phyloP scores from a whole-genome alignment of 2,329 filamentous ascomycete genomes.

The Cladosporium halotolerans region DNA sequence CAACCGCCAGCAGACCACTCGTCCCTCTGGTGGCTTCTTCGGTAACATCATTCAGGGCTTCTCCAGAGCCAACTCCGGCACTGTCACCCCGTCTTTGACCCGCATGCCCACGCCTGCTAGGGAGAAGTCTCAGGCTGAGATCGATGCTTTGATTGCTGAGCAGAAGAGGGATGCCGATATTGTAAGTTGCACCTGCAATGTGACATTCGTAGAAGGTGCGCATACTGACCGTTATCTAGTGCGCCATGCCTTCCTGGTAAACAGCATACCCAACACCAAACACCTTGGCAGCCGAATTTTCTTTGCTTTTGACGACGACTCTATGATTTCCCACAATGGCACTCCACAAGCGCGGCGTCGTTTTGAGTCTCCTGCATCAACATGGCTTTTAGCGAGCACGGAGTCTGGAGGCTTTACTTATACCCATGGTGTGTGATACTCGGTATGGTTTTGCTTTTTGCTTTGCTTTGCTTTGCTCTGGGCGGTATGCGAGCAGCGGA shows the following conservation, averaged over 20 bases:
- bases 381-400: slow-evolving; percentile 4
- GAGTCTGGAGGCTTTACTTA: slow-evolving; percentile 1
- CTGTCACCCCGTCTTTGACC: slow-evolving; percentile 15
- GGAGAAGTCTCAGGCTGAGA: slow-evolving; percentile 20
- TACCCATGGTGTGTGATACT: background rate
- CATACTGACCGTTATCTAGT: slow-evolving; percentile 12
- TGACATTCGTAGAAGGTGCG: background rate
- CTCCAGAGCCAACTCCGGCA: slow-evolving; percentile 10
- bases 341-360: slow-evolving; percentile 4
- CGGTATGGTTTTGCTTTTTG: background rate
- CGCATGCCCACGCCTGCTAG: slow-evolving; percentile 13
- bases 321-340: background rate
- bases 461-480: background rate
- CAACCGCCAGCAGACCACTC: slow-evolving; percentile 7
- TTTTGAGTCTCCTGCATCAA: background rate
- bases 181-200: slow-evolving; percentile 12
- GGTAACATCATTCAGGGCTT: slow-evolving; percentile 26
- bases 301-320: background rate
- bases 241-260: slow-evolving; percentile 17
- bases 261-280: background rate
- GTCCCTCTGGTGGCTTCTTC: slow-evolving; percentile 16
- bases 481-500: background rate
- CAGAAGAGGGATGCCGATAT: slow-evolving; percentile 27
- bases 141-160: slow-evolving; percentile 24
- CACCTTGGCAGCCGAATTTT: slow-evolving; percentile 4